Conservation (phyloP, 495 filamentous ascomycete species). For the Pyrenopolyporus hunteri region DNA sequence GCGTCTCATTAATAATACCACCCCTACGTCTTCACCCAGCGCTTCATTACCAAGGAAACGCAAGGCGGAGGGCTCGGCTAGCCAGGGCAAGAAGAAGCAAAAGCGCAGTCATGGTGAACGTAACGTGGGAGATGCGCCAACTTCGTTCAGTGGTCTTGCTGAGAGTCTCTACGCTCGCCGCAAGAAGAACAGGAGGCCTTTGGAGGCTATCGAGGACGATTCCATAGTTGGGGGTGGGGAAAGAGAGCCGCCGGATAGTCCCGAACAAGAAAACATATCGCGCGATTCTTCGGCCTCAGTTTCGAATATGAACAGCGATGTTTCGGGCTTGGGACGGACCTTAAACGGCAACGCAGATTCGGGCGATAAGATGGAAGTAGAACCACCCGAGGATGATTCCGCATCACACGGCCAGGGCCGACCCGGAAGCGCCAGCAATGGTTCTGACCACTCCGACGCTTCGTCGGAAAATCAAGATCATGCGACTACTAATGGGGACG, state of each 20-base stretch:
- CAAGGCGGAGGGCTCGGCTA: not conserved
- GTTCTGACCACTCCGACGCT: no score
- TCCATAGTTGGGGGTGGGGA: not conserved
- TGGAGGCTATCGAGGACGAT: not conserved
- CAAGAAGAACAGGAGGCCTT: not conserved
- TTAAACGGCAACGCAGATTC: not conserved
- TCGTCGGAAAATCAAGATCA: conserved; percentile 7
- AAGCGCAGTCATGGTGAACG: conserved; percentile 14
- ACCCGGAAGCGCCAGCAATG: no score
- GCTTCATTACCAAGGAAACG: conserved; percentile 14
- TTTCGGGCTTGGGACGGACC: not conserved
- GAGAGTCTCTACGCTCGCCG: conserved; percentile 30
- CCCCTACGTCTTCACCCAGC: not conserved
- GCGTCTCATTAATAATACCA: not conserved
- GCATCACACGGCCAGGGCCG: no score
- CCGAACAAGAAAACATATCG: not conserved
- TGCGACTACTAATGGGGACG: not conserved
- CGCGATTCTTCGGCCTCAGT: not conserved
- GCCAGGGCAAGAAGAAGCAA: conserved; percentile 22
- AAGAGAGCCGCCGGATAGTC: not conserved
- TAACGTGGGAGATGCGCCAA: not conserved
- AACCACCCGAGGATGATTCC: not conserved
- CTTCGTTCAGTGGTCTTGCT: conserved; percentile 26
- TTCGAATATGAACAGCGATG: not conserved
- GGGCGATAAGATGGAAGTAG: conserved; percentile 4